Evolutionary conservation across 1,139 yeast genomes (phyloP).

Genomic region (Zygoascus sp.): DNA sequence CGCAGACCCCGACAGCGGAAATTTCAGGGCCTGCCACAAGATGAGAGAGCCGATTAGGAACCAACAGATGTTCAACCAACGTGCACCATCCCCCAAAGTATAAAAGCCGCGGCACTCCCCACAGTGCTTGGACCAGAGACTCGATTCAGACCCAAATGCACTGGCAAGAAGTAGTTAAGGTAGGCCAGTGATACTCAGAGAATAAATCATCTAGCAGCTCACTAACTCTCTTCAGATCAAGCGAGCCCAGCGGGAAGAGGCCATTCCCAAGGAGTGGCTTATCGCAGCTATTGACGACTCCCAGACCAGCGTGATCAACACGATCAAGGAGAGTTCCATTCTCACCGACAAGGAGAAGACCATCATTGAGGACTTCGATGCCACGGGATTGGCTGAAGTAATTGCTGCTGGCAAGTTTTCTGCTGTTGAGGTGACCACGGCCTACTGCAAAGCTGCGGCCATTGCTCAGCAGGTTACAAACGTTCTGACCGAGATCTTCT

Average conservation of each 20-base stretch:
- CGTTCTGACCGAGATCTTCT: constrained; percentile 33
- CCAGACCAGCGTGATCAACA: not conserved
- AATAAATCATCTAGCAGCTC: not conserved
- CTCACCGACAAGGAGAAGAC: not conserved
- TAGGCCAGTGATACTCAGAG: not conserved
- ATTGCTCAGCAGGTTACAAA: constrained; percentile 53
- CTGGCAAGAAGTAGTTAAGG: constrained; percentile 1
- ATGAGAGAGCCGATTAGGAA: no score
- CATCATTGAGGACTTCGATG: not conserved
- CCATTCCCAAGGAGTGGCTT: constrained; percentile 4
- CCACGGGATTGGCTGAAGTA: not conserved
- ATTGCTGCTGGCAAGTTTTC: constrained; percentile 10
- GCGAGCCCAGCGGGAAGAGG: not conserved
- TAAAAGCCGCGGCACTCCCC: not conserved
- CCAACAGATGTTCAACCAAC: no score
- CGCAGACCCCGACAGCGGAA: not conserved
- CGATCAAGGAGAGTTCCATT: not conserved
- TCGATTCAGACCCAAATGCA: not conserved
- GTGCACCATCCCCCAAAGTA: no score
- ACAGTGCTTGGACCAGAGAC: not conserved
- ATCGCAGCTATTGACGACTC: not conserved
- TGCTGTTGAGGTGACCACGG: constrained; percentile 16
- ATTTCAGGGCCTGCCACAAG: no score
- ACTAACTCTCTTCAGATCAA: not conserved
- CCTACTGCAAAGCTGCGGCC: constrained; percentile 52